A percentile compares a stretch with the other conserved stretches of the same genome.
Evolutionary conservation across 2,329 filamentous ascomycete genomes (phyloP).

Genomic region (Metarhizium brunneum): DNA sequence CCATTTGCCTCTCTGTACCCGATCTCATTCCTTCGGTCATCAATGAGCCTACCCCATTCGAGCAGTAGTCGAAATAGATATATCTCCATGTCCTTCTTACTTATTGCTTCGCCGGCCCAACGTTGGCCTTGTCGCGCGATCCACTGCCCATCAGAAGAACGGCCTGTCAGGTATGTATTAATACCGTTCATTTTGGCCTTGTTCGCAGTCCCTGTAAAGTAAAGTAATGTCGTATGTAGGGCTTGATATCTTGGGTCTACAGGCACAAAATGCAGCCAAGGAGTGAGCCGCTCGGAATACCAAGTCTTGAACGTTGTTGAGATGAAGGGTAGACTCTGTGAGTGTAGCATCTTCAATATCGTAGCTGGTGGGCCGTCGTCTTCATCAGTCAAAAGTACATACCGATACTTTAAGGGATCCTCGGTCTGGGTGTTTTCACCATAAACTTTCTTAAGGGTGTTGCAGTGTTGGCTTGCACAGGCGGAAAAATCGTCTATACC

Average conservation of each 20-base stretch:
- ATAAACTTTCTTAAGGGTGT: conserved; percentile 20
- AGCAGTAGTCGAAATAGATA: conserved; percentile 71
- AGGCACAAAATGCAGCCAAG: conserved; percentile 77
- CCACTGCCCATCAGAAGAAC: conserved; percentile 45
- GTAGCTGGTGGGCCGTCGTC: conserved; percentile 53
- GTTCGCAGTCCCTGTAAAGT: conserved; percentile 54
- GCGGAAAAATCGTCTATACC: conserved; percentile 49
- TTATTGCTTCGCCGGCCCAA: conserved; percentile 55
- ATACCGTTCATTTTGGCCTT: conserved; percentile 33
- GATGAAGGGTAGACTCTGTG: conserved; percentile 59
- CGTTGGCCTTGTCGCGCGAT: conserved; percentile 57
- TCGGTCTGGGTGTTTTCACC: conserved; percentile 26
- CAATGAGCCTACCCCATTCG: conserved; percentile 65
- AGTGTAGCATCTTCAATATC: conserved; percentile 56
- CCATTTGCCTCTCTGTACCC: conserved; percentile 23
- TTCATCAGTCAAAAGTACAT: conserved; percentile 64
- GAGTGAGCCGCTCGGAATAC: conserved; percentile 64
- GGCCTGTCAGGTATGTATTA: conserved; percentile 36
- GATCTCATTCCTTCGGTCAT: conserved; percentile 46
- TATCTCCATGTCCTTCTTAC: conserved; percentile 68
- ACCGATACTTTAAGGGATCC: conserved; percentile 55
- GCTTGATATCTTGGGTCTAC: conserved; percentile 65
- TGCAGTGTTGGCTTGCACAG: conserved; percentile 39
- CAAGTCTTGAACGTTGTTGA: conserved; percentile 68
- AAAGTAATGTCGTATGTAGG: conserved; percentile 64